These are phyloP conservation scores for Malbranchea zuffiana DNA, from an alignment of 2,329 filamentous ascomycete species.

Conservation along the genomic window DNA sequence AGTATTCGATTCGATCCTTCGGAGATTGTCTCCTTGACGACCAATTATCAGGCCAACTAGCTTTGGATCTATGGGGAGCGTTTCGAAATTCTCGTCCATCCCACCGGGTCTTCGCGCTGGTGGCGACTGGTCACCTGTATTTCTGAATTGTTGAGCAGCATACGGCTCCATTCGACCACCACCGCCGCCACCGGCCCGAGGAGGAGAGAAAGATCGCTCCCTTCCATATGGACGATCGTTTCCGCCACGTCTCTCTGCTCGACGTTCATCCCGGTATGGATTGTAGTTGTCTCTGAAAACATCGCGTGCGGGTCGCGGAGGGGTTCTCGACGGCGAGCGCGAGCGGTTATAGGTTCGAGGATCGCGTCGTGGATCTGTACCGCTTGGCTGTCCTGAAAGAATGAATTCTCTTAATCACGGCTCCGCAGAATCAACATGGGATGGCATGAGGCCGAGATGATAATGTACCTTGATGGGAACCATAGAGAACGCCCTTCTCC, in stretches of 20 bases:
- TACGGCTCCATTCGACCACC: slow-evolving; percentile 44
- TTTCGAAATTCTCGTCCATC: slow-evolving; percentile 62
- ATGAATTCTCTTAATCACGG: background rate
- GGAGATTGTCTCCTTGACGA: slow-evolving; percentile 76
- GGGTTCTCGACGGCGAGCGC: slow-evolving; percentile 54
- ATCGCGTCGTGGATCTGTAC: slow-evolving; percentile 32
- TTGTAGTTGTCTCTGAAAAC: slow-evolving; percentile 65
- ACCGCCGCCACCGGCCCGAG: slow-evolving; percentile 43
- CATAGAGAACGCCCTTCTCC: slow-evolving; percentile 57
- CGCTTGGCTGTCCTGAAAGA: slow-evolving; percentile 8
- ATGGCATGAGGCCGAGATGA: background rate
- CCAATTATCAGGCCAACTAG: slow-evolving; percentile 86
- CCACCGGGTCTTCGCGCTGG: slow-evolving; percentile 32
- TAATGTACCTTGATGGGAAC: slow-evolving; percentile 26
- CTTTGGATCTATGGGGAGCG: slow-evolving; percentile 74
- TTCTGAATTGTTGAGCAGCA: slow-evolving; percentile 47
- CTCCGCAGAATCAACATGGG: background rate
- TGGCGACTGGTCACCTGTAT: slow-evolving; percentile 48
- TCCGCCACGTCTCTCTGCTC: slow-evolving; percentile 47
- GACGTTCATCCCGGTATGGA: slow-evolving; percentile 75
- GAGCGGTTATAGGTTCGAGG: slow-evolving; percentile 45
- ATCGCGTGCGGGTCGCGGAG: slow-evolving; percentile 54
- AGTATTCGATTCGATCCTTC: slow-evolving; percentile 72
- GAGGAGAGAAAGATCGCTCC: slow-evolving; percentile 60
- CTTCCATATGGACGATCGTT: slow-evolving; percentile 49